These are phyloP conservation scores for Alternaria atra DNA, from an alignment of 2,329 filamentous ascomycete species.

Conservation along the genomic window DNA sequence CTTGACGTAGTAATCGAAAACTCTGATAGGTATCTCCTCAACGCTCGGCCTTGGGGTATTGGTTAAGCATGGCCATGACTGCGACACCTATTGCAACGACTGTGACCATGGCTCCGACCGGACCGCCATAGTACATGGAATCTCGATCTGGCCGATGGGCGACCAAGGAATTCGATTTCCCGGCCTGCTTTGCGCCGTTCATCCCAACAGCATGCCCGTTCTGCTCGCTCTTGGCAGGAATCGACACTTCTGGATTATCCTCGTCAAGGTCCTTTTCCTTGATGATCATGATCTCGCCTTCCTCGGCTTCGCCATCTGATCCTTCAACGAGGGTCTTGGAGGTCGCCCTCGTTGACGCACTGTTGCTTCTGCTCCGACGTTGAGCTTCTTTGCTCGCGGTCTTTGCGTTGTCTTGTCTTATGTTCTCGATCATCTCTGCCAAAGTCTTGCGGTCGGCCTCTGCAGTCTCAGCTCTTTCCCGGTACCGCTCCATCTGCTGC, in stretches of 20 bases:
- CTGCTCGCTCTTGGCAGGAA: constrained; percentile 30
- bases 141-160: constrained; percentile 40
- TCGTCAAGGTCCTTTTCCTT: constrained; percentile 43
- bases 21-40: constrained; percentile 39
- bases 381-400: constrained; percentile 46
- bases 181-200: constrained; percentile 30
- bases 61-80: constrained; percentile 54
- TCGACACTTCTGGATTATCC: constrained; percentile 31
- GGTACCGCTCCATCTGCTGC: constrained; percentile 80
- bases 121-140: constrained; percentile 48
- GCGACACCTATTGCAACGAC: constrained; percentile 53
- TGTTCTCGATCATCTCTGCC: constrained; percentile 85
- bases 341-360: constrained; percentile 20
- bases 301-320: constrained; percentile 35
- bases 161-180: constrained; percentile 37
- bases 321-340: constrained; percentile 25
- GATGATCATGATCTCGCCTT: constrained; percentile 50
- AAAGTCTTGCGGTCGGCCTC: constrained; percentile 82
- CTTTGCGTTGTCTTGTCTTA: constrained; percentile 72
- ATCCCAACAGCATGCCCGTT: constrained; percentile 43
- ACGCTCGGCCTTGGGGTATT: constrained; percentile 57
- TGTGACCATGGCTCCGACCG: constrained; percentile 50
- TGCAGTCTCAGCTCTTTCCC: constrained; percentile 78
- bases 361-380: constrained; percentile 38
- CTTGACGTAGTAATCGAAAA: constrained; percentile 11